Conservation (phyloP, 1,284 basidiomycete species). For the Cutaneotrichosporon sp. region DNA sequence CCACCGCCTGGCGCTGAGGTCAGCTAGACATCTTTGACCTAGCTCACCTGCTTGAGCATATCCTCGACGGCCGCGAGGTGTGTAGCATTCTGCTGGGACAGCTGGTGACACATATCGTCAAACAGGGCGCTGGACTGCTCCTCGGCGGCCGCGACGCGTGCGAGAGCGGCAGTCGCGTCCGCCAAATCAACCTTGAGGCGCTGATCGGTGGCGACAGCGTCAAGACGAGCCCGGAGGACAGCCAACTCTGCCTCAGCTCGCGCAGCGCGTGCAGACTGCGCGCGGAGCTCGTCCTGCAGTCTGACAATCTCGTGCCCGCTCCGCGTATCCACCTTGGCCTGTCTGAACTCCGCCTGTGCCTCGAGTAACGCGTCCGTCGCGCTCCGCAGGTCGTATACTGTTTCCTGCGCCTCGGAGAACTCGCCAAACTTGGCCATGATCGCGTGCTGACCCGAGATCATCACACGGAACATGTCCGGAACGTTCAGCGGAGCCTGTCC, state of each 20-base stretch:
- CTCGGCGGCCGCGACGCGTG: constrained; percentile 6
- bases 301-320: not conserved
- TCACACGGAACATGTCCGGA: constrained; percentile 10
- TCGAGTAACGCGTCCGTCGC: constrained; percentile 15
- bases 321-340: constrained; percentile 3
- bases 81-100: constrained; percentile 3
- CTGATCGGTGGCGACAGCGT: not conserved
- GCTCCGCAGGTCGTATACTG: constrained; percentile 9
- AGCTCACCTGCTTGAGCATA: constrained; percentile 5
- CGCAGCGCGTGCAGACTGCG: not conserved
- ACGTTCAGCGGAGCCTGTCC: not conserved
- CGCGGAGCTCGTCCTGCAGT: constrained; percentile 5
- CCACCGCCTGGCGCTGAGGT: constrained; percentile 8
- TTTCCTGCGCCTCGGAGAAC: constrained; percentile 4
- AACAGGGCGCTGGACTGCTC: constrained; percentile 10
- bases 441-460: constrained; percentile 13
- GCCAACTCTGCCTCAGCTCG: constrained; percentile 7
- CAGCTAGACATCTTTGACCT: not conserved
- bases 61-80: constrained; percentile 3
- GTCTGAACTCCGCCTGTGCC: constrained; percentile 7
- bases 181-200: constrained; percentile 9
- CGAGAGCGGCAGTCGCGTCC: not conserved
- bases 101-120: constrained; percentile 4
- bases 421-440: constrained; percentile 15
- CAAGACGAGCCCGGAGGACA: not conserved